Base-by-base conservation (phyloP, 768 basidiomycete genomes). In the Kwoniella heveanensis region DNA sequence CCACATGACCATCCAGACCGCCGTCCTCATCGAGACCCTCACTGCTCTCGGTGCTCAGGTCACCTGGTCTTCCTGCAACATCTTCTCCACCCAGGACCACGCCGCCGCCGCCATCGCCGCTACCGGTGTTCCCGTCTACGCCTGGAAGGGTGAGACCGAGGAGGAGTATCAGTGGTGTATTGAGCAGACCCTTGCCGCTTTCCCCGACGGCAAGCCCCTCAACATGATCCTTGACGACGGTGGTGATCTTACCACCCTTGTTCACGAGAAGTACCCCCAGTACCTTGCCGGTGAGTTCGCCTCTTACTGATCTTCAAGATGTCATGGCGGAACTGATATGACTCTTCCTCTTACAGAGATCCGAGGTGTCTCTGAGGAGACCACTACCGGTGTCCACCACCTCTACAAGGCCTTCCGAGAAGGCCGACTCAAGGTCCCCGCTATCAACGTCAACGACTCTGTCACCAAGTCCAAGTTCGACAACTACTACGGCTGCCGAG, bases 181-280 rank as follows among this genome's bases (percentile, higher is more conserved):
- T 72, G 92, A 98, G 78, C 96, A 99, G 83, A 90, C 91, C 51
- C 81, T 99, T 69, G 81, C 86, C 70, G 90, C 87, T n/a, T 99
- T 99, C 86, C 82, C 88, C 25, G 87, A 83, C 66, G 89, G 89
- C 70, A 83, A 94, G 81, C 79, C 89, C 56, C 82, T 95, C 77
- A 99, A 99, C 88, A 89, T 99, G 94, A 98, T 99, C 81, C 87
- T 98, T 79, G 96, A 99, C 76, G 96, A 99, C 80, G 96, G 96
- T 73, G 95, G 96, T 80, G 96, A 99, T 78, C 86, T 99, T 62
- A 99, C 96, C 70, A 87, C 80, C 71, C 85, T 97, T 67, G 93
- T 98, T 57, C 96, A 99, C 82, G 90, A 97, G 69, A 97, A 96
- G 81, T 96, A 86, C 85, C 89, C 96, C 55, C 90, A 98, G 76